phyloP scores from a whole-genome alignment of 75 land plant species.

The Picea glauca region DNA sequence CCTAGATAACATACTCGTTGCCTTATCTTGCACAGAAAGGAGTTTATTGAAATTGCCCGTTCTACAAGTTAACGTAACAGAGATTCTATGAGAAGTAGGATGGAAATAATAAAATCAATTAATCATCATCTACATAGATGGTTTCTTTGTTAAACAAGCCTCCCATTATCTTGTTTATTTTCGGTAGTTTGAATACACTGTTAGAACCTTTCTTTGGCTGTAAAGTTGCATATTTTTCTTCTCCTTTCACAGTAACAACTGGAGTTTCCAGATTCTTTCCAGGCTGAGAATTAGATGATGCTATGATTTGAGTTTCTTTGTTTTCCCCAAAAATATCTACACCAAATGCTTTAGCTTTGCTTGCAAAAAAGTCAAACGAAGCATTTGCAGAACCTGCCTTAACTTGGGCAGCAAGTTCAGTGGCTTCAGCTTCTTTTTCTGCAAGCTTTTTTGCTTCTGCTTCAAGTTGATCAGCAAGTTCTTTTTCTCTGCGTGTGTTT shows the following conservation, averaged over 20 bases:
- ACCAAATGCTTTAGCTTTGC: slow-evolving; percentile 54
- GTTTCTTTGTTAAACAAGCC: slow-evolving; percentile 83
- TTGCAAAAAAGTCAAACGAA: slow-evolving; percentile 41
- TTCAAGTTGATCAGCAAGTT: slow-evolving; percentile 61
- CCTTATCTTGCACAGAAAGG: too few relatives aligned
- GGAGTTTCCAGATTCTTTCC: slow-evolving; percentile 26
- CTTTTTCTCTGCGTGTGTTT: slow-evolving; percentile 59
- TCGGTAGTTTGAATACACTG: slow-evolving; percentile 18
- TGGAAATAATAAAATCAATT: slow-evolving; percentile 4
- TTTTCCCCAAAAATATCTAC: slow-evolving; percentile 37
- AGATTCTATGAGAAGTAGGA: background rate
- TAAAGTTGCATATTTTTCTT: slow-evolving; percentile 37
- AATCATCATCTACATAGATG: slow-evolving; percentile 83
- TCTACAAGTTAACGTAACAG: too few relatives aligned
- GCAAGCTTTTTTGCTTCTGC: slow-evolving; percentile 64
- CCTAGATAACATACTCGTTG: too few relatives aligned
- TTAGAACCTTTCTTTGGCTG: slow-evolving; percentile 14
- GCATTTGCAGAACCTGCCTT: slow-evolving; percentile 59
- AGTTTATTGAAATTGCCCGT: too few relatives aligned
- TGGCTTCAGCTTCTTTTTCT: slow-evolving; percentile 48
- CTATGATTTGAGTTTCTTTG: slow-evolving; percentile 26
- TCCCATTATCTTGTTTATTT: slow-evolving; percentile 61
- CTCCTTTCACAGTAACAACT: slow-evolving; percentile 51
- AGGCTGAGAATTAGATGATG: slow-evolving; percentile 23
- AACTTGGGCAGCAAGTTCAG: slow-evolving; percentile 46